Base-by-base conservation (phyloP, 2,329 filamentous ascomycete species). In the Phyllosticta citribraziliensis region DNA sequence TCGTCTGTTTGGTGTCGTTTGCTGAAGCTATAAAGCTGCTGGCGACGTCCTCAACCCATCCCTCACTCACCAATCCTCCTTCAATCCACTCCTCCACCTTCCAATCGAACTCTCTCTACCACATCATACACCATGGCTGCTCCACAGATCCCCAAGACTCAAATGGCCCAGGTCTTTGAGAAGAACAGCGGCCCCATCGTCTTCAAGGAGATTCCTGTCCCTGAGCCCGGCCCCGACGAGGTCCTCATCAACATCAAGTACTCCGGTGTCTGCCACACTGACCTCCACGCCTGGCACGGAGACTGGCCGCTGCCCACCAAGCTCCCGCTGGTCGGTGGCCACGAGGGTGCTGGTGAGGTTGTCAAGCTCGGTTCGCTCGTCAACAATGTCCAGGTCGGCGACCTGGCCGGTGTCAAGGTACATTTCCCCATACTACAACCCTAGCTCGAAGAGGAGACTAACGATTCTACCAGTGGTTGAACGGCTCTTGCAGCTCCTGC, bases 121-220 rank as follows among this genome's bases (percentile, higher is more conserved):
- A 57, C 17, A 53, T 50, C 55, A 51, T 2, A 40, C 70, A 71
- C 27, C 57, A 82, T 81, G 78, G 70, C 78, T 60, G 60, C 59
- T 52, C 67, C 70, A 63, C 68, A 84, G 61, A 83, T 97, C 70
- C 93, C 93, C 63, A 84, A 82, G 57, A 86, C 86, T 75, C 93
- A 97, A 80, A 95, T 88, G 90, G 93, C 93, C 57, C 89, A 94
- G 77, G 89, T 97, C 68, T 81, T 94, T 69, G 89, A 96, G 76
- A 84, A 91, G 81, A 86, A 82, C 62, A 91, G 89, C 67, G 87
- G 86, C 61, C 76, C 84, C 67, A 78, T 84, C 69, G 75, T 83
- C 63, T 90, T 88, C 82, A 91, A 90, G 79, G 82, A 87, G 77
- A 93, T 97, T 69, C 87, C 89, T 67, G 91, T 96, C 57, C 81